Conservation (phyloP, 306 rosid genomes). For the Vigna nakashimae region DNA sequence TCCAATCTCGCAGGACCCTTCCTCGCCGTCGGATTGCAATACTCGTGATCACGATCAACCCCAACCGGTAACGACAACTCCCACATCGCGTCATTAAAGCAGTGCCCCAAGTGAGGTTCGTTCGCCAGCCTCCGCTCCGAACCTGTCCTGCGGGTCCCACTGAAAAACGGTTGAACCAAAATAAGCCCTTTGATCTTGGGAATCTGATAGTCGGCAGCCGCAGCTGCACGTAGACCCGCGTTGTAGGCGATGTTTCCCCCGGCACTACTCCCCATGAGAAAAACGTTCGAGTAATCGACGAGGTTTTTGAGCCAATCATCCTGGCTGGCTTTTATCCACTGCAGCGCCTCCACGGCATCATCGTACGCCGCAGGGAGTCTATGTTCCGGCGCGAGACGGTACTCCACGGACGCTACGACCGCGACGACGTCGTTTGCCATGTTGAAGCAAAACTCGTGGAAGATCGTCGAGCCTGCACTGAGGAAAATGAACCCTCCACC, state of each 20-base stretch:
- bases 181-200: constrained; percentile 56
- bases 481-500: constrained; percentile 59
- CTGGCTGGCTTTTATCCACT: constrained; percentile 51
- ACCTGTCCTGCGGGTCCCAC: constrained; percentile 51
- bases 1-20: constrained; percentile 14
- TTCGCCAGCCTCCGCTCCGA: constrained; percentile 52
- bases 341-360: constrained; percentile 64
- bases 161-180: constrained; percentile 59
- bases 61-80: constrained; percentile 55
- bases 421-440: constrained; percentile 47
- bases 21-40: constrained; percentile 54
- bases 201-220: not conserved
- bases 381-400: constrained; percentile 66
- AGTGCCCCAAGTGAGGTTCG: constrained; percentile 32
- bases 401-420: constrained; percentile 55
- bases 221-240: constrained; percentile 51
- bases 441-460: constrained; percentile 46
- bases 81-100: constrained; percentile 53
- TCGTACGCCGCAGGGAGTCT: constrained; percentile 64
- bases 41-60: constrained; percentile 60
- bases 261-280: constrained; percentile 57
- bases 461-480: constrained; percentile 43
- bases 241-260: constrained; percentile 64
- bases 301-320: constrained; percentile 52
- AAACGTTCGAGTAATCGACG: constrained; percentile 51